Conservation (phyloP, 192 early-diverging fungal species). For the Entrophospora sp. region DNA sequence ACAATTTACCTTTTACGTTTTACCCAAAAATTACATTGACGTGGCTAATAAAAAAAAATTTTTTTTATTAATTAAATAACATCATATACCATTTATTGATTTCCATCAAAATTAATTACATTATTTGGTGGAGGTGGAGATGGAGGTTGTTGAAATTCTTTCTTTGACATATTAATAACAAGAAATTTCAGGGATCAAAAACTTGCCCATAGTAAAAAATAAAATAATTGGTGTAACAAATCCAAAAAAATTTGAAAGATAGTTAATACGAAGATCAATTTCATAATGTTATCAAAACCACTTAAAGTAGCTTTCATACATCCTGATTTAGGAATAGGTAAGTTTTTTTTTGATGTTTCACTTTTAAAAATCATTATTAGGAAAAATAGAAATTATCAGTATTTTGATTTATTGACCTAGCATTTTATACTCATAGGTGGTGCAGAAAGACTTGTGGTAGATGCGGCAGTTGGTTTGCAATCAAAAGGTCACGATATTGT, state of each 20-base stretch:
- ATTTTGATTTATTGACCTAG: background rate
- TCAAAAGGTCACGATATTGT: slow-evolving; percentile 66
- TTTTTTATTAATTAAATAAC: no score
- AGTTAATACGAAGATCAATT: no score
- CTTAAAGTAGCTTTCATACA: slow-evolving; percentile 78
- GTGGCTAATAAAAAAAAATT: no score
- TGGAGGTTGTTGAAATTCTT: no score
- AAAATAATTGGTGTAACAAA: no score
- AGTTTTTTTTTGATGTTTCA: background rate
- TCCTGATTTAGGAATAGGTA: slow-evolving; percentile 90
- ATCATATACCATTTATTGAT: no score
- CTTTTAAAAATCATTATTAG: background rate
- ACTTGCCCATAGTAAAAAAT: no score
- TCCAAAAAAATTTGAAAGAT: no score
- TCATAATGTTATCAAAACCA: slow-evolving; percentile 7
- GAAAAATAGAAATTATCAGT: background rate
- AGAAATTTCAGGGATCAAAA: no score
- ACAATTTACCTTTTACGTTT: slow-evolving; percentile 3
- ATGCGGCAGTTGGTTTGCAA: slow-evolving; percentile 78
- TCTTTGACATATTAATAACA: no score
- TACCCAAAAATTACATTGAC: slow-evolving; percentile 19
- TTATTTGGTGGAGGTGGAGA: no score
- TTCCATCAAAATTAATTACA: no score
- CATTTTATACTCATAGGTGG: slow-evolving; percentile 47
- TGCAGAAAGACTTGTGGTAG: slow-evolving; percentile 90